phyloP scores from a whole-genome alignment of 495 filamentous ascomycete species.

The Aspergillus asperescens region DNA sequence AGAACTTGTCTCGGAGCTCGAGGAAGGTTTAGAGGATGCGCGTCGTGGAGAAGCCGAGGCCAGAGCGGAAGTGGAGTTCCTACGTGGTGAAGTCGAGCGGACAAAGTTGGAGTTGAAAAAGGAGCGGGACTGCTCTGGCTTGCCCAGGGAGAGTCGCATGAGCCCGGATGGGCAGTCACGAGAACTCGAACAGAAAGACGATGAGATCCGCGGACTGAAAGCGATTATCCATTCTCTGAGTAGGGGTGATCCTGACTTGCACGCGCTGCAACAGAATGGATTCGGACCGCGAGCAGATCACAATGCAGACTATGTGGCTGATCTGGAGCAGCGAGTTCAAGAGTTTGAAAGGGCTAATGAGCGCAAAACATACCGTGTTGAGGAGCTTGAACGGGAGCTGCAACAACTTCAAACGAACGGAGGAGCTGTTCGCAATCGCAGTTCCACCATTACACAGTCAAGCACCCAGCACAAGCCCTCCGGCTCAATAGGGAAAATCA shows the following conservation, averaged over 20 bases:
- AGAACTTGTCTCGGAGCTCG: slow-evolving; percentile 90
- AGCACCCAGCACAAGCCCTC: slow-evolving; percentile 37
- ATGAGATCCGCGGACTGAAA: slow-evolving; percentile 93
- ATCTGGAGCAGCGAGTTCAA: slow-evolving; percentile 69
- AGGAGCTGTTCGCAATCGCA: slow-evolving; percentile 30
- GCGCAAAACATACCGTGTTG: slow-evolving; percentile 68
- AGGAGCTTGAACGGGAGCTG: slow-evolving; percentile 85
- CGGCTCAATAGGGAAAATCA: slow-evolving; percentile 29
- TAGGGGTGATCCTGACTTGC: slow-evolving; percentile 52
- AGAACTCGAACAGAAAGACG: slow-evolving; percentile 89
- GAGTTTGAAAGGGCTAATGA: slow-evolving; percentile 68
- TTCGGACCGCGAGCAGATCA: slow-evolving; percentile 22
- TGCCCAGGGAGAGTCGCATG: slow-evolving; percentile 48
- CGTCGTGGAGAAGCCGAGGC: slow-evolving; percentile 96
- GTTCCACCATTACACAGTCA: slow-evolving; percentile 41
- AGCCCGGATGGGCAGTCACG: slow-evolving; percentile 50
- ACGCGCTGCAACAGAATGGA: slow-evolving; percentile 27
- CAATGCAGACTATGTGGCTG: slow-evolving; percentile 30
- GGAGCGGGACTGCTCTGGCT: slow-evolving; percentile 80
- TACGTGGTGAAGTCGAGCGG: slow-evolving; percentile 91
- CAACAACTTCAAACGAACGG: slow-evolving; percentile 50
- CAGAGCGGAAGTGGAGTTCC: slow-evolving; percentile 89
- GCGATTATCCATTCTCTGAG: slow-evolving; percentile 96
- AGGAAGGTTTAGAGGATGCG: slow-evolving; percentile 95
- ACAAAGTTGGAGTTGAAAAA: slow-evolving; percentile 84